Evolutionary conservation across 257 asterid genomes (phyloP), one percentile per base, ranked within the genome.

Genomic region (Nicotiana knightiana): DNA sequence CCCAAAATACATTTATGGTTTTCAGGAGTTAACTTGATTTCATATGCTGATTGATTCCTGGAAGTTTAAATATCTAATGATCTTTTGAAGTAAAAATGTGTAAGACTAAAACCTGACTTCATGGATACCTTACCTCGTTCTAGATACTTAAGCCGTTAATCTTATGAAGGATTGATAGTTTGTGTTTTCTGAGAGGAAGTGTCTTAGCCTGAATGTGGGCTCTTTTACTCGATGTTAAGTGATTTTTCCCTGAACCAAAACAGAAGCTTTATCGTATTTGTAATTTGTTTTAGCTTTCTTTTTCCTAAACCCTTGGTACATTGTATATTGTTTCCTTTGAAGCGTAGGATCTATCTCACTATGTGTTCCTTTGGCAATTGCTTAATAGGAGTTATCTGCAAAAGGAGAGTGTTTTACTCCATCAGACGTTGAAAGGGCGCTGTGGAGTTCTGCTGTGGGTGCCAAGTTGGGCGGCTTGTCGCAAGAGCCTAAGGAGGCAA

Each of bases 361-460:
- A 3, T 6, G 9, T 51, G 16, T 51, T 75, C 63, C 26, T 0
- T 73, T 73, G 79, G 43, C 28, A 51, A 75, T 51, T 75, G 46
- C 0, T 51, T 51, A 28, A 75, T 82, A 93, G 97, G 96, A 92
- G 84, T 55, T 95, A 84, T 83, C 93, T 24, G 83, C 81, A n/a
- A 78, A 51, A 43, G 92, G 86, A 51, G 90, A 89, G 39, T 12
- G 24, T 57, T 90, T 92, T 83, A 88, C 91, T 5, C 93, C 98
- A 16, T 93, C 99, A 51, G 98, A 93, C 51, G 91, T 95, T 73
- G 99, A 95, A 88, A 86, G 95, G 90, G 99, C 97, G 2, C 43
- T 93, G 84, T 95, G 99, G 99, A 88, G 97, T 84, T 77, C 84
- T 58, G 87, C 86, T 3, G 32, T 87, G 5, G 85, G 87, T 66